phyloP scores from a whole-genome alignment of 495 filamentous ascomycete species.

The Pseudotulostoma volvatum region DNA sequence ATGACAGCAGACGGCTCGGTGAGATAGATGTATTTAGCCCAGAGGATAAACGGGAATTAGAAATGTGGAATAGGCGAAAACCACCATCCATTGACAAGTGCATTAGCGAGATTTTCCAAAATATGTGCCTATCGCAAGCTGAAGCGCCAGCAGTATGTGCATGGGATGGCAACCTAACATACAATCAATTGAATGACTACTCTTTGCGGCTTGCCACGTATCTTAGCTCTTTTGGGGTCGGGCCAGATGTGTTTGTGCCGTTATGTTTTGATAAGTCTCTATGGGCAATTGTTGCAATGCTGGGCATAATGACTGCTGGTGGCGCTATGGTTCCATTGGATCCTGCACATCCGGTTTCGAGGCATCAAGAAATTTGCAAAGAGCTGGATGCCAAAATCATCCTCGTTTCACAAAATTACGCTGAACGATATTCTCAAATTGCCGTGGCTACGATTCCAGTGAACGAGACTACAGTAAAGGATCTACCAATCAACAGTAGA shows the following conservation, averaged over 20 bases:
- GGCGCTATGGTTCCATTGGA: constrained; percentile 44
- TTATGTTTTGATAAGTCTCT: constrained; percentile 41
- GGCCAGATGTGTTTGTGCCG: constrained; percentile 30
- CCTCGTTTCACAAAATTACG: constrained; percentile 13
- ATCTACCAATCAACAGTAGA: constrained; percentile 2
- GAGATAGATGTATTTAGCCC: constrained; percentile 3
- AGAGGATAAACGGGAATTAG: constrained; percentile 4
- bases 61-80: constrained; percentile 8
- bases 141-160: constrained; percentile 12
- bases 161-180: constrained; percentile 25
- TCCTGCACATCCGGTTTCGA: constrained; percentile 34
- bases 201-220: constrained; percentile 12
- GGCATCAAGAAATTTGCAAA: constrained; percentile 26
- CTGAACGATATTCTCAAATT: no score
- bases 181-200: constrained; percentile 11
- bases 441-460: constrained; percentile 23
- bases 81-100: constrained; percentile 1
- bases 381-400: constrained; percentile 24
- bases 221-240: constrained; percentile 7
- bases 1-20: constrained; percentile 8
- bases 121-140: constrained; percentile 5
- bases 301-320: constrained; percentile 39
- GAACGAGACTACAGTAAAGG: constrained; percentile 22
- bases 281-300: constrained; percentile 35
- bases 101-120: constrained; percentile 8